A percentile compares a stretch with the other conserved stretches of the same genome.
phyloP scores from a whole-genome alignment of 1,284 basidiomycete species.

The Puccinia brachypodii region DNA sequence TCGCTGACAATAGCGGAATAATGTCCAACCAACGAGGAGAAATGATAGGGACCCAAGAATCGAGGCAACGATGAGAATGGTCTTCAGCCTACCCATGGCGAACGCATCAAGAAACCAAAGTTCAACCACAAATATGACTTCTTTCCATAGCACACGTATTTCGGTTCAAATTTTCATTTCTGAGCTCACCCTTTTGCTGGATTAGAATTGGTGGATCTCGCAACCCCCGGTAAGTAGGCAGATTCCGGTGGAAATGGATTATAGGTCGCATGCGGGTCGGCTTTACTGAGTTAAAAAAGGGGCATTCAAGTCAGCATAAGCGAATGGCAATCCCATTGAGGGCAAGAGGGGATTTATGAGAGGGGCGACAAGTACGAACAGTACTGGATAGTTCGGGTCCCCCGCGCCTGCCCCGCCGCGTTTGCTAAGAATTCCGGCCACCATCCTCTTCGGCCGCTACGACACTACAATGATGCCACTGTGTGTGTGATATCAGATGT shows the following conservation, averaged over 20 bases:
- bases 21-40: background rate
- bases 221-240: background rate
- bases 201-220: background rate
- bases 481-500: background rate
- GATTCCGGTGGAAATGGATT: slow-evolving; percentile 13
- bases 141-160: background rate
- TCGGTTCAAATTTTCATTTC: background rate
- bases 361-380: background rate
- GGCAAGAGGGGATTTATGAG: background rate
- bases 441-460: background rate
- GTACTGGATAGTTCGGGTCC: slow-evolving; percentile 9
- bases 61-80: background rate
- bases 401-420: slow-evolving; percentile 17
- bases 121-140: background rate
- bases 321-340: background rate
- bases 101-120: background rate
- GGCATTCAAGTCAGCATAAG: background rate
- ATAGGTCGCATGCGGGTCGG: slow-evolving; percentile 13
- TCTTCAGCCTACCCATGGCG: background rate
- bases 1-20: background rate
- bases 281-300: background rate
- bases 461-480: background rate
- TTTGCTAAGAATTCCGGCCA: background rate
- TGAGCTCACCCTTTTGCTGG: background rate
- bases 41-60: background rate